Evolutionary conservation across 805 yeast species (phyloP).

Genomic region (Nakazawaea molendinolei): DNA sequence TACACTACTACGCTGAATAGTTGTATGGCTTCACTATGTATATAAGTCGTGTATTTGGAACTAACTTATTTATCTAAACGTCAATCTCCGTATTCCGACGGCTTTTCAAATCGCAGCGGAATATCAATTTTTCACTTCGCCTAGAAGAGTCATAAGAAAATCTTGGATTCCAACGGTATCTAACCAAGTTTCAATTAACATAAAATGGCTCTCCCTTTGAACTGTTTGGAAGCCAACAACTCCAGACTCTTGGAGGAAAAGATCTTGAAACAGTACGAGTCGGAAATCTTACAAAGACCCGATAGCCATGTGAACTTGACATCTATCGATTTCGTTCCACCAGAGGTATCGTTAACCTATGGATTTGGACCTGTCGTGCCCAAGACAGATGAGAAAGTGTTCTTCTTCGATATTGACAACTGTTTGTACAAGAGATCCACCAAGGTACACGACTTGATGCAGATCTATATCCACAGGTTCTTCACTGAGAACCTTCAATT

Average conservation of each 20-base stretch:
- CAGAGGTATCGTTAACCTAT: slow-evolving; percentile 21
- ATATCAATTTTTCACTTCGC: too few relatives aligned
- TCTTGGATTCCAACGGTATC: too few relatives aligned
- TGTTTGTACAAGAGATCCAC: slow-evolving; percentile 76
- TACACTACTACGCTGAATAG: slow-evolving; percentile 63
- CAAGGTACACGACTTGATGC: slow-evolving; percentile 83
- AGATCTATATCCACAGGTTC: slow-evolving; percentile 72
- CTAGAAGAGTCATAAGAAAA: too few relatives aligned
- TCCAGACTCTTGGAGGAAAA: slow-evolving; percentile 3
- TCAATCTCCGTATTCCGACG: too few relatives aligned
- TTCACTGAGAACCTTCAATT: slow-evolving; percentile 60
- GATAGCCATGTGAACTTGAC: slow-evolving; percentile 9
- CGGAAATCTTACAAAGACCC: slow-evolving; percentile 8
- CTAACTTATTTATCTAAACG: neutral
- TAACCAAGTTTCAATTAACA: neutral
- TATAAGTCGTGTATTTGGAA: neutral
- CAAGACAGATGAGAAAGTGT: slow-evolving; percentile 27
- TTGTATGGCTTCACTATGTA: neutral
- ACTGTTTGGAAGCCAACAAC: slow-evolving; percentile 1
- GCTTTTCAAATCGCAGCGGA: too few relatives aligned
- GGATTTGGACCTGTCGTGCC: slow-evolving; percentile 22
- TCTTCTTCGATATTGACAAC: slow-evolving; percentile 92
- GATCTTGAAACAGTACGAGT: slow-evolving; percentile 4
- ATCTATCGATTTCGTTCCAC: slow-evolving; percentile 11
- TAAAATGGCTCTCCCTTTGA: slow-evolving; percentile 11